Base-by-base conservation (phyloP, 805 yeast species). In the Saccharomycopsis sp. region DNA sequence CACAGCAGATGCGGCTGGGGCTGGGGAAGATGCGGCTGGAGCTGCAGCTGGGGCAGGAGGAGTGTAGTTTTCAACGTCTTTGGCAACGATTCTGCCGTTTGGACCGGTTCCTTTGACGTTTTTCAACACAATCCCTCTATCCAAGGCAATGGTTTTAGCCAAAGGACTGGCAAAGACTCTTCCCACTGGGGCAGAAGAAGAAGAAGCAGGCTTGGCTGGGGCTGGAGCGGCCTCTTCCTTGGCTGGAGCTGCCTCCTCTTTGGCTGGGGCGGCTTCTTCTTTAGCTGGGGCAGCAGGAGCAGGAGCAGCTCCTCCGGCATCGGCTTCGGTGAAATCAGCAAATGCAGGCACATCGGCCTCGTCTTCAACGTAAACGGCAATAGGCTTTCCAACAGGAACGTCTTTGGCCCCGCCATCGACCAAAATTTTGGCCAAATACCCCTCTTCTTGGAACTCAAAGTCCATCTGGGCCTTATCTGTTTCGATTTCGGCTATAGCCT, bases 301-400 rank as follows among this genome's bases (percentile, higher is more conserved):
- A 56, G 80, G 69, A n/a, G 76, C 70, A 37, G 79, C 70, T 46
- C 67, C 70, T 24, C 85, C 87, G 48, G 94, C 95, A 67, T 89
- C 97, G 44, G 82, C 90, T 52, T 83, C 80, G 56, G 95, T 85
- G 79, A 90, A 94, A 66, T 81, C 83, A 65, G 83, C 88, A 70
- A 94, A 94, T 15, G 97, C 97, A 37, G 84, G 78, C 61, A 94
- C 97, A 68, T 89, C 96, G 51, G 67, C 83, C 62, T 80, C 79
- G 29, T 90, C 88, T 75, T 92, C 97, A 56, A 92, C 98, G 72
- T 88, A 92, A 50, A 94, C 97, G 62, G 96, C 99, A 71, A 94
- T 88, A 68, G 99, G 98, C 75, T 86, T 84, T 68, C 96, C 96
- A 52, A 94, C 97, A 44, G 95, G 94, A 56, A 92, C 75, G 41